Evolutionary conservation across 257 asterid species (phyloP).

Genomic region (Nicotiana obtusifolia): DNA sequence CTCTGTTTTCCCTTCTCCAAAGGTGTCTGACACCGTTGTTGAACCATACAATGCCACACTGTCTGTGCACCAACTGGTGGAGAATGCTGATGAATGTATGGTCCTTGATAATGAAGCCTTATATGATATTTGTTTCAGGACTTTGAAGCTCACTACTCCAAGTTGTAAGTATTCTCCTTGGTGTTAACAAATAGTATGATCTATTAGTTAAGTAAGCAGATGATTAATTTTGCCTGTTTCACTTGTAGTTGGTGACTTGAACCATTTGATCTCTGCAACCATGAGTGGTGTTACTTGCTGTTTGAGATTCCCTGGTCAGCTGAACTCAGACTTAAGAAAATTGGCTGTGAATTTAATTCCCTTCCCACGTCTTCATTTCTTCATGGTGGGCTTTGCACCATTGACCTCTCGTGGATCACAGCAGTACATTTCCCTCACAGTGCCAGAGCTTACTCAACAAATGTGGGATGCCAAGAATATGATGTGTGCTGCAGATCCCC

Average conservation of each 20-base stretch:
- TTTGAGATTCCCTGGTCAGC: constrained; percentile 57
- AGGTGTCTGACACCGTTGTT: constrained; percentile 64
- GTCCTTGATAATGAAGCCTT: constrained; percentile 68
- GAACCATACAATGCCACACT: constrained; percentile 66
- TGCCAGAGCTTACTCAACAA: constrained; percentile 59
- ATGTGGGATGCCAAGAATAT: constrained; percentile 71
- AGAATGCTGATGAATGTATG: constrained; percentile 70
- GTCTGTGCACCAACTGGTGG: constrained; percentile 60
- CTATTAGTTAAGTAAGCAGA: neutral
- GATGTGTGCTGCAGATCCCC: constrained; percentile 74
- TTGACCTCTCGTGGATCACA: constrained; percentile 58
- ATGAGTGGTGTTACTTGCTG: constrained; percentile 71
- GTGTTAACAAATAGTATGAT: neutral
- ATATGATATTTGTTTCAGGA: constrained; percentile 58
- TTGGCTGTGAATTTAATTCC: constrained; percentile 61
- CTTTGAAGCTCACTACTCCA: constrained; percentile 64
- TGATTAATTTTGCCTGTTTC: neutral
- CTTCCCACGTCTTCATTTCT: constrained; percentile 68
- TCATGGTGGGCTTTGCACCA: constrained; percentile 66
- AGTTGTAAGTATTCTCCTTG: constrained; percentile 36
- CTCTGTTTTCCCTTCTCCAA: constrained; percentile 68
- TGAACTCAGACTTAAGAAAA: constrained; percentile 57
- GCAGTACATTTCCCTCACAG: constrained; percentile 47
- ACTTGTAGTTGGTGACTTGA: constrained; percentile 52
- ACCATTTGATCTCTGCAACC: constrained; percentile 61